Base-by-base conservation (phyloP, 768 basidiomycete species). In the Psilocybe sp. region DNA sequence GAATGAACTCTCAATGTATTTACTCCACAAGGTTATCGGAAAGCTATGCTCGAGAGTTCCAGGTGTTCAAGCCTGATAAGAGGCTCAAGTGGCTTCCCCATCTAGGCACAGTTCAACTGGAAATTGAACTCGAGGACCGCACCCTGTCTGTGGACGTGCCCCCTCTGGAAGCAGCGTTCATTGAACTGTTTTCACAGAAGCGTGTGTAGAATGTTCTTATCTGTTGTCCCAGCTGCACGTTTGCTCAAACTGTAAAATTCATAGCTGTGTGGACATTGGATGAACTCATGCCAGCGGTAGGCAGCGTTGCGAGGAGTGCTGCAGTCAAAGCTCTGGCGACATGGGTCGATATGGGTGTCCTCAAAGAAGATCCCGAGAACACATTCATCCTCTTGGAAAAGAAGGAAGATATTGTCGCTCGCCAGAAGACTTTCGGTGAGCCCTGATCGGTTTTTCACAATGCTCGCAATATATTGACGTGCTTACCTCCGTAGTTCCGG, bases 61-160 rank as follows among this genome's bases (percentile, higher is more conserved):
- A 74, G n/a, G 72, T 75, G 11, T 89, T 92, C 71, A 97, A 97
- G 61, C 92, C 93, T 0, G 93, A 97, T 68, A 98, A 98, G 73
- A 81, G 78, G 52, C 78, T 99, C 32, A 81, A 83, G 41, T 98
- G 92, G 88, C 65, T 98, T 5, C 87, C 92, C 9, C 88, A 95
- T 61, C 79, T 97, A 11, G 96, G 97, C 0, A 90, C 85, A 2
- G 81, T 96, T 35, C 76, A 81, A 33, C 65, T 99, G 45, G 84
- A 91, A 47, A 70, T 98, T 6, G 82, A 92, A 60, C 75, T 98
- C 2, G 77, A 85, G 58, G 96, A 98, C 63, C 85, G 92, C 11
- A 81, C 71, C 4, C 51, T 97, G 32, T 80, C 81, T 16, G 81
- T 80, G 3, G 85, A 92, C 38, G 92, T 91, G 3, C 83, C 85